A percentile compares a stretch with the other conserved stretches of the same genome.
Conservation (phyloP, 2,329 filamentous ascomycete species). For the Aspergillus udagawae region DNA sequence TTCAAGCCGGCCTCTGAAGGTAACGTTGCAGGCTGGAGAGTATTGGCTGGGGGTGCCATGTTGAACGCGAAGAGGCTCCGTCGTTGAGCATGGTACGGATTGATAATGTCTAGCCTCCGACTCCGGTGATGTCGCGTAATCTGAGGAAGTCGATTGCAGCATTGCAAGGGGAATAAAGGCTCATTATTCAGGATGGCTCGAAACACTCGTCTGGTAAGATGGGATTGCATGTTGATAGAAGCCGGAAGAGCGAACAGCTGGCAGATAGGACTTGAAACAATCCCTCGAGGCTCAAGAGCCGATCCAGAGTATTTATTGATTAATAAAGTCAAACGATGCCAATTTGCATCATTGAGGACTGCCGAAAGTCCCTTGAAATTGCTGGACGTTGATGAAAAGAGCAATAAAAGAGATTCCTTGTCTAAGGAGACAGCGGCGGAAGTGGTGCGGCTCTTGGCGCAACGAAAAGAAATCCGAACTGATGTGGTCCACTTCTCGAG, state of each 20-base stretch:
- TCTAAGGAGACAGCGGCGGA: conserved; percentile 13
- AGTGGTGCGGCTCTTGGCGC: conserved; percentile 27
- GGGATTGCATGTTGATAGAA: conserved; percentile 38
- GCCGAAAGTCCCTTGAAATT: neutral
- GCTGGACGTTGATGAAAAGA: neutral
- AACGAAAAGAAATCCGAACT: conserved; percentile 25
- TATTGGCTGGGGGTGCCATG: conserved; percentile 40
- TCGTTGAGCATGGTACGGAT: conserved; percentile 34
- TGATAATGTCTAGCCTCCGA: conserved; percentile 23
- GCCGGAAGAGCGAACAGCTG: neutral
- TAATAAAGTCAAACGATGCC: neutral
- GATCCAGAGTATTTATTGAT: neutral
- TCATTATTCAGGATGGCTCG: conserved; percentile 43
- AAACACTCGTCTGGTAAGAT: conserved; percentile 43
- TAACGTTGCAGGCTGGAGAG: conserved; percentile 56
- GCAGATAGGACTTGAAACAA: neutral
- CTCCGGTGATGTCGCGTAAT: conserved; percentile 27
- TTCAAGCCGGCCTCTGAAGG: conserved; percentile 60
- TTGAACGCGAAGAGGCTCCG: conserved; percentile 33
- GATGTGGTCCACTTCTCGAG: conserved; percentile 10
- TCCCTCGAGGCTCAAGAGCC: neutral
- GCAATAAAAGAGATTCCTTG: neutral
- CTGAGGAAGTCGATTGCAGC: conserved; percentile 31
- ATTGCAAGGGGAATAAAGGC: conserved; percentile 39
- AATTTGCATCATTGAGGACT: neutral